A percentile compares a stretch with the other conserved stretches of the same genome.
Conservation (phyloP, 257 asterid species). For the Salvia miltiorrhiza region DNA sequence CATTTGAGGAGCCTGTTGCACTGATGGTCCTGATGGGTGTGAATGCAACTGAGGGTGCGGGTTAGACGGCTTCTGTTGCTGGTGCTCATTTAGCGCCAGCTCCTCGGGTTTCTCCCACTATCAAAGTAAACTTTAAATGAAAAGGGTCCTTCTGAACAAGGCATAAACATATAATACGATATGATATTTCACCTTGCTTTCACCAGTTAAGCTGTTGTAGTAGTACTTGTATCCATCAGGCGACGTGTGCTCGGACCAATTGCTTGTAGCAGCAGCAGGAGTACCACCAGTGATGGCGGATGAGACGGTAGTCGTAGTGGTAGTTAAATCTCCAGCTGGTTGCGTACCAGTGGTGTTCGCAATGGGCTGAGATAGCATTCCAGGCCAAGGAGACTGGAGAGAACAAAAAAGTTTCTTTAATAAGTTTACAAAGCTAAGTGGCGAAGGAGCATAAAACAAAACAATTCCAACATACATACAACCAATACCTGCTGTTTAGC, state of each 20-base stretch:
- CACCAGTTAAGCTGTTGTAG: slow-evolving; percentile 77
- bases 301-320: slow-evolving; percentile 31
- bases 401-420: slow-evolving; percentile 5
- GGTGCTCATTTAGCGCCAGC: slow-evolving; percentile 52
- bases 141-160: not conserved
- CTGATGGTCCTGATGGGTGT: slow-evolving; percentile 44
- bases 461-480: not conserved
- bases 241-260: slow-evolving; percentile 91
- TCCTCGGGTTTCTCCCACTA: slow-evolving; percentile 99
- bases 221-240: slow-evolving; percentile 96
- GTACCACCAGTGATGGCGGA: slow-evolving; percentile 28
- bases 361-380: slow-evolving; percentile 41
- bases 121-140: slow-evolving; percentile 14
- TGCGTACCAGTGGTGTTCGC: slow-evolving; percentile 34
- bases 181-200: slow-evolving; percentile 73
- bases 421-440: not conserved
- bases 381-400: slow-evolving; percentile 67
- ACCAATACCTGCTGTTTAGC: slow-evolving; percentile 66
- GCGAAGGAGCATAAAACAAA: not conserved
- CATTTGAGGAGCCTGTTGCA: slow-evolving; percentile 52
- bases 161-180: not conserved
- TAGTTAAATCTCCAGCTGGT: slow-evolving; percentile 40
- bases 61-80: slow-evolving; percentile 49
- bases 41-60: slow-evolving; percentile 51
- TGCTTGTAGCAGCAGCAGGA: slow-evolving; percentile 38